Conservation (phyloP, 2,329 filamentous ascomycete genomes). For the Diaporthe citrichinensis region DNA sequence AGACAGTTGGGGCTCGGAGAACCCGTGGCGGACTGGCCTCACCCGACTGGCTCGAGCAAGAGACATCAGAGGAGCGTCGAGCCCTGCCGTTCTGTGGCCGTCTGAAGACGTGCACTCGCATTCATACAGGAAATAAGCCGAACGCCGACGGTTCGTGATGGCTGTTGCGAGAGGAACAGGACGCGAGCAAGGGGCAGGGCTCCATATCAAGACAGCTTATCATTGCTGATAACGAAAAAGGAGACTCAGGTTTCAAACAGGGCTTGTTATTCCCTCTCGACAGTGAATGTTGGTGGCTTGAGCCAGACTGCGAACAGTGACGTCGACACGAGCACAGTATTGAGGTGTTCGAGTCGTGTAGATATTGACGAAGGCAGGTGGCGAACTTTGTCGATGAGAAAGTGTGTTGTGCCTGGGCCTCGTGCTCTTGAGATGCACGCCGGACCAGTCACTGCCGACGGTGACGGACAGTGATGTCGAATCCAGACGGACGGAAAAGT, state of each 20-base stretch:
- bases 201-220: conserved; percentile 5
- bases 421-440: background rate
- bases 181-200: background rate
- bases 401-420: background rate
- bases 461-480: background rate
- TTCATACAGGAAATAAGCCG: conserved; percentile 5
- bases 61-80: conserved; percentile 24
- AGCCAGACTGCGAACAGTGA: conserved; percentile 1
- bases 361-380: conserved; percentile 10
- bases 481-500: conserved; percentile 26
- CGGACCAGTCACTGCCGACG: conserved; percentile 10
- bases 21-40: conserved; percentile 44
- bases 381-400: conserved; percentile 9
- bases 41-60: conserved; percentile 43
- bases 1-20: conserved; percentile 39
- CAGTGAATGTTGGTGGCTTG: background rate
- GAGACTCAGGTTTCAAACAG: conserved; percentile 12
- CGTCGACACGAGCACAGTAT: background rate
- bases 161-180: background rate
- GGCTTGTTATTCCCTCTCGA: background rate
- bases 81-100: background rate
- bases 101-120: background rate
- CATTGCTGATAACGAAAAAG: background rate
- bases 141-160: conserved; percentile 5
- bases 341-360: conserved; percentile 18